Evolutionary conservation across 164 flowering plant genomes (phyloP), one percentile per base, ranked within the genome.

Genomic region (Warburgia ugandensis): DNA sequence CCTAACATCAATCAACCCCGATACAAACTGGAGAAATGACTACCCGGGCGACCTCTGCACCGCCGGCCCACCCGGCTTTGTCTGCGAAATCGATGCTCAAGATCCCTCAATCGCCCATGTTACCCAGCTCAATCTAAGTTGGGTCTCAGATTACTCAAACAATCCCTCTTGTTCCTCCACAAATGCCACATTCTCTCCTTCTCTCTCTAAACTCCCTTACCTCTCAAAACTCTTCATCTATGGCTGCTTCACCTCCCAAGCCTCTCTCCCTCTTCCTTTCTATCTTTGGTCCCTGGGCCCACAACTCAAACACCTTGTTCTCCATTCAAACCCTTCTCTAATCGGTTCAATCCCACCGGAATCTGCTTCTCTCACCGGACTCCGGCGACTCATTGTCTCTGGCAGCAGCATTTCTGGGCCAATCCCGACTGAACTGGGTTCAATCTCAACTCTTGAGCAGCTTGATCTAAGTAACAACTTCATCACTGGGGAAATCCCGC

Each of bases 101-200:
- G 33, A 50, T 16, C 41, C 42, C 12, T 19, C 42, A 2, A 23
- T 4, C 3, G 54, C 54, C 17, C 58, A 42, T 22, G 58, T 54
- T n/a, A 40, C 32, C 40, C 29, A 54, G 49, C 49, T 54, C 39
- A 54, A 29, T 29, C 47, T 54, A 4, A 49, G 58, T 13, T 54
- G 20, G 23, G 58, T 54, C 40, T 54, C 58, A 27, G 58, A 54
- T 29, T 54, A 54, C 29, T 42, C 58, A 7, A 54, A 54, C 58
- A 54, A 54, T 29, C 58, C 58, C 2, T 17, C 58, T 31, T 54
- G 58, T 29, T 30, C 46, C 9, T 23, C 58, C 26, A 29, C 29
- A 29, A 43, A 54, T 49, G 58, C 58, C 40, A 42, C 58, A 6
- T 54, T 54, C 49, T 20, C 58, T 7, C 49, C 58, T 3, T 35